Evolutionary conservation across 257 asterid species (phyloP).

Genomic region (Jaltomata sinuosa): DNA sequence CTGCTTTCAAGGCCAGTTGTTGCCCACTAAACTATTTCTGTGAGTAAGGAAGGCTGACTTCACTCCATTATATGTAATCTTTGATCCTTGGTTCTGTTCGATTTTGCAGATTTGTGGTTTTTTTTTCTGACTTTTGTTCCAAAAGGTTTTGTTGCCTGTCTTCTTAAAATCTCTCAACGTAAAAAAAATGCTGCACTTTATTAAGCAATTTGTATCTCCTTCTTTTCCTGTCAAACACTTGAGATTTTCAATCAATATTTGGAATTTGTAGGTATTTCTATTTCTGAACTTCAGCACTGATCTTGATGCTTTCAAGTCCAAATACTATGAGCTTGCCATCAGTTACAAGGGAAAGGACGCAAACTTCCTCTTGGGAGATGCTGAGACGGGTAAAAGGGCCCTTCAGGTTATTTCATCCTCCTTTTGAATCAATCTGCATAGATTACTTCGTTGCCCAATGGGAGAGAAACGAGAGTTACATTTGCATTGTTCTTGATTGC

Average conservation of each 20-base stretch:
- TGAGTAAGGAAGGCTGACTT: background rate
- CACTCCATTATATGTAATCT: background rate
- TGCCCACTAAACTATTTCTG: background rate
- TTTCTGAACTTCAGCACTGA: slow-evolving; percentile 62
- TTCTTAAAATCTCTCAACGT: background rate
- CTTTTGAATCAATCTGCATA: background rate
- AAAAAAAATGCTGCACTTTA: background rate
- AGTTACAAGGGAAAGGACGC: slow-evolving; percentile 60
- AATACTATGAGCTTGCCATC: slow-evolving; percentile 54
- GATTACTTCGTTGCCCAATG: background rate
- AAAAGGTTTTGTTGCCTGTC: background rate
- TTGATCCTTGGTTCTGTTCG: background rate
- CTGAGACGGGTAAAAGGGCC: slow-evolving; percentile 49
- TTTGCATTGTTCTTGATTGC: slow-evolving; percentile 13
- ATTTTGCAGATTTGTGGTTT: background rate
- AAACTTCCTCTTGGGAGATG: slow-evolving; percentile 67
- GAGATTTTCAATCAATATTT: background rate
- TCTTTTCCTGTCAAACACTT: background rate
- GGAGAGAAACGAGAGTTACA: background rate
- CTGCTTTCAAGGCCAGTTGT: background rate
- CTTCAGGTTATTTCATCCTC: slow-evolving; percentile 44
- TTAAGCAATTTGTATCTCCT: background rate
- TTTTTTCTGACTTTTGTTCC: background rate
- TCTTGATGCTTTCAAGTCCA: slow-evolving; percentile 42
- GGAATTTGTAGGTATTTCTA: slow-evolving; percentile 52